These are phyloP conservation scores for Blastocystis hominis DNA, from an alignment of 352 stramenopile genomes.

Conservation along the genomic window DNA sequence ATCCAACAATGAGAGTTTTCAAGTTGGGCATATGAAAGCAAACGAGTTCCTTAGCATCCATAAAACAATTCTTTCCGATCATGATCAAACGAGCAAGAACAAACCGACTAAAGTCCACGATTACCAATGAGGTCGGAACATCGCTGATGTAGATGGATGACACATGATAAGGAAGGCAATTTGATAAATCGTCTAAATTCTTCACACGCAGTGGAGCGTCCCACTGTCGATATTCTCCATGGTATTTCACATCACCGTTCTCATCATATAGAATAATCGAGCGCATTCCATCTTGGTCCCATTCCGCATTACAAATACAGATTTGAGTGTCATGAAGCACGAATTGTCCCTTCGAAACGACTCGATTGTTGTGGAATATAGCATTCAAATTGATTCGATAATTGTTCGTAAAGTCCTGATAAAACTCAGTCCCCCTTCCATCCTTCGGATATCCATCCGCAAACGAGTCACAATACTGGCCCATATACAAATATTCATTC, in stretches of 20 bases:
- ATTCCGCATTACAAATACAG: conserved; percentile 2
- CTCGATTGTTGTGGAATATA: not conserved
- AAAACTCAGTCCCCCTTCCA: not conserved
- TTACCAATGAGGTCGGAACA: not conserved
- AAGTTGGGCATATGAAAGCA: not conserved
- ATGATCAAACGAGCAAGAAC: not conserved
- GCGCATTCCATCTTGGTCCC: not conserved
- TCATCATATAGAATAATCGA: not conserved
- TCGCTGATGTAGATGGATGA: not conserved
- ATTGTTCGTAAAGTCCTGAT: not conserved
- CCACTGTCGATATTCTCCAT: not conserved
- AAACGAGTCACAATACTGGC: not conserved
- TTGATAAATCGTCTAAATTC: not conserved
- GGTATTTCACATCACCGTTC: not conserved
- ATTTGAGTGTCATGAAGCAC: not conserved
- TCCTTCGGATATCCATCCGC: not conserved
- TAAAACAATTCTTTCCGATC: not conserved
- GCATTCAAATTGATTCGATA: not conserved
- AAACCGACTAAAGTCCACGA: not conserved
- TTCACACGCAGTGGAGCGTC: not conserved
- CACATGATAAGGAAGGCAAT: not conserved
- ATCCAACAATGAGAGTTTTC: not conserved
- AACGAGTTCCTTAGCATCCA: not conserved
- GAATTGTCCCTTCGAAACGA: not conserved
- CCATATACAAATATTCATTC: not conserved